Evolutionary conservation across 345 rosid species (phyloP), one percentile per base, ranked within the genome.

Genomic region (Atalantia buxifolia): DNA sequence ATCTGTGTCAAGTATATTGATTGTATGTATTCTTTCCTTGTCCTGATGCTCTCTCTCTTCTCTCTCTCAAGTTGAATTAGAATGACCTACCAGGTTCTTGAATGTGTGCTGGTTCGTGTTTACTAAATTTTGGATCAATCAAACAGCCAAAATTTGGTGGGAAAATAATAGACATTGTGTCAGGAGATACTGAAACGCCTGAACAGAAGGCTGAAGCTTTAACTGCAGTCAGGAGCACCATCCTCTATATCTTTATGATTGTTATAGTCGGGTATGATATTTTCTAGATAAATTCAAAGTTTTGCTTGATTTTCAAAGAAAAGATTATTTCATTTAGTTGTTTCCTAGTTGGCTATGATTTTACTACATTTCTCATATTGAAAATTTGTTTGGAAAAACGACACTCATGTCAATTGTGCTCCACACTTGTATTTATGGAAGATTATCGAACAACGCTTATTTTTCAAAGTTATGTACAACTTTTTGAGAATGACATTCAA

Each of bases 121-220:
- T 66, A 9, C 38, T 67, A 38, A 53, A 63, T 40, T 21, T 50
- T 50, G 33, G 65, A 76, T 76, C 63, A 31, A 22, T 76, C 13
- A 24, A 82, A 80, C 88, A 89, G 90, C 92, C 90, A 57, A 89
- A 89, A 79, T 90, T 84, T 85, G 93, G 92, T 75, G 93, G 91
- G 22, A 87, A 79, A 86, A 90, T 90, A 76, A 87, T 90, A 57
- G 91, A 90, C 87, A 88, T 90, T 69, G 90, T 88, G 38, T 88
- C 93, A 9, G 82, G 85, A 84, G 89, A 88, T 60, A 81, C 24
- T 71, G 69, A 31, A 65, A 88, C 87, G 1, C 83, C 88, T 79
- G 89, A 90, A 55, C 81, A 88, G 83, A 83, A 86, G 79, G 57
- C 84, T 0, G 84, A 80, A 53, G 90, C 93, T 69, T 64, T 88